Evolutionary conservation across 2,329 filamentous ascomycete genomes (phyloP), one percentile per base, ranked within the genome.

Genomic region (Arthrobotrys conoides): DNA sequence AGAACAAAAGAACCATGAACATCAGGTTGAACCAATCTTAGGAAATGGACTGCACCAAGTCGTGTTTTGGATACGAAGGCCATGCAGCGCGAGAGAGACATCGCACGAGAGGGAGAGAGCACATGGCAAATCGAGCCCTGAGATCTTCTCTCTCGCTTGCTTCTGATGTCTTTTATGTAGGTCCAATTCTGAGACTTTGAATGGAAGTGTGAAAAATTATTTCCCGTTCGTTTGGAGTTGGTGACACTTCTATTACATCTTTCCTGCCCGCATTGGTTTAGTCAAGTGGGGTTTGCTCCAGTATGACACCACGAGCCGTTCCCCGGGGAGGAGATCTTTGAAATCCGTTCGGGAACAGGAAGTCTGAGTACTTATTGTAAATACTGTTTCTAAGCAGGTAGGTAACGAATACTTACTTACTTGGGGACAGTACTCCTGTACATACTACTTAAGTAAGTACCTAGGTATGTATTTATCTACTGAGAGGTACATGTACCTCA

Each of bases 271-370:
- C 70, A 67, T 67, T 38, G 57, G 70, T 49, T 51, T 67, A 73
- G 64, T 51, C 51, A 16, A 44, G 57, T 18, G 57, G 36, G 20
- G 44, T 68, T 63, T 61, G n/a, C 38, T 51, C 71, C 27, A 66
- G 44, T 33, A 75, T 68, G 71, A 63, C 71, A 68, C 71, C 33
- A 75, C 63, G 27, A 65, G 51, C 46, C 55, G 65, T 63, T 46
- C 71, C 64, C n/a, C 41, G 46, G 36, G 61, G 27, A 24, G 33
- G 51, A 36, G n/a, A 18, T 66, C 63, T n/a, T 12, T 10, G 33
- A 5, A 38, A 59, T 18, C 27, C 22, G 48, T 46, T 61, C 63
- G 70, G 70, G 49, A 48, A 46, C 61, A 27, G 59, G 41, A 49
- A 2, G 5, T 36, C 10, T 22, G 18, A 27, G 20, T 12, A 24